Base-by-base conservation (phyloP, 2,329 filamentous ascomycete species). In the Fusarium xyrophilum region DNA sequence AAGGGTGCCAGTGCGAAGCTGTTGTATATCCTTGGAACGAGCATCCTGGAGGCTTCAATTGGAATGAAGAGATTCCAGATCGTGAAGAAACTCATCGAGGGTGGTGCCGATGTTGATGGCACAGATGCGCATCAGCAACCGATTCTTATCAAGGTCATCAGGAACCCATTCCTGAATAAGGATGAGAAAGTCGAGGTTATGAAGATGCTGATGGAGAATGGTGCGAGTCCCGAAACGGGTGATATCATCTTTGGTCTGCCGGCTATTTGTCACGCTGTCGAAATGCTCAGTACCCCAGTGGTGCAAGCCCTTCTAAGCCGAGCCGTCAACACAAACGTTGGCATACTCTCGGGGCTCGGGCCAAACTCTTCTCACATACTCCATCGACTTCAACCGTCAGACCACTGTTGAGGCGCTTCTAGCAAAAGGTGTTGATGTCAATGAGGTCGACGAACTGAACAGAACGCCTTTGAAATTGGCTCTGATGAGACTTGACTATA, bases 221-320 rank as follows among this genome's bases (percentile, higher is more conserved):
- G 59, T 2, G 42, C 48, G 1, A 61, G 47, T 5, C 17, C 43
- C 2, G 32, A 63, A 15, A 30, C 59, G 1, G 40, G 21, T 2
- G 60, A 63, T 9, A 19, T 43, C 6, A 28, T 27, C 0, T 63
- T 56, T 7, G 60, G 60, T 2, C 27, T 63, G 0, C 60, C 60
- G 6, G 58, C 51, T 7, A 56, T 63, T 6, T 63, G 59, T 5
- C 60, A 63, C 10, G 60, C 60, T 7, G 59, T 63, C 1, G 60
- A 63, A 27, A 50, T 56, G 35, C 38, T 59, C 2, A 63, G 42
- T 1, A 25, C 50, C 0, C 19, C 10, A 0, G 28, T 63, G 2
- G 59, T 63, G 1, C 42, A 63, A 19, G 60, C 56, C 7, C 21
- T 63, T 3, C 32, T 63, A 2, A 27, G 27, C 9, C 59, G 32